Conservation (phyloP, 768 basidiomycete species). For the Serendipita indica region DNA sequence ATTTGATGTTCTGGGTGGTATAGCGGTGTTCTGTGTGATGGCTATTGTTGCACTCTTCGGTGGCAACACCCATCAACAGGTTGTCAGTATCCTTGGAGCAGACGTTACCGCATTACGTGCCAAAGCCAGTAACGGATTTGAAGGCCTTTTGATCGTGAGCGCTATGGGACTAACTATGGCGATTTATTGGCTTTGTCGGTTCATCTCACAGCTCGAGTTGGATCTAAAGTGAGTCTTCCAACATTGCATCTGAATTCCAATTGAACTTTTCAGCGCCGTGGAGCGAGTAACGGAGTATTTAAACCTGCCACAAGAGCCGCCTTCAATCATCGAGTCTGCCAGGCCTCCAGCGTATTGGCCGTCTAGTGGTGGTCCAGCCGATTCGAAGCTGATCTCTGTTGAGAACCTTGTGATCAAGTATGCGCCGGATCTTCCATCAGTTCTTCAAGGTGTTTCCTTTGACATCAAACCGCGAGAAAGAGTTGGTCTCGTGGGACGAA, state of each 20-base stretch:
- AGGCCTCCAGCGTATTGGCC: constrained; percentile 91
- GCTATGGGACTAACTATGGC: constrained; percentile 11
- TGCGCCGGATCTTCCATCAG: constrained; percentile 68
- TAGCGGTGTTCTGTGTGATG: constrained; percentile 56
- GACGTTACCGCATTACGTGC: constrained; percentile 42
- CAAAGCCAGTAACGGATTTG: constrained; percentile 1
- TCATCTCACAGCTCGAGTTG: constrained; percentile 46
- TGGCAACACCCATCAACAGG: constrained; percentile 24
- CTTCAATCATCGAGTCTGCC: constrained; percentile 52
- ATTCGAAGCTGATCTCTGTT: constrained; percentile 40
- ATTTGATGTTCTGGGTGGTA: constrained; percentile 63
- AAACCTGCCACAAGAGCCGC: constrained; percentile 75
- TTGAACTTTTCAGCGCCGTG: constrained; percentile 42
- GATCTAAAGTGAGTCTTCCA: constrained; percentile 48
- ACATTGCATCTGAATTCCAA: constrained; percentile 11
- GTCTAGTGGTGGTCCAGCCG: constrained; percentile 45
- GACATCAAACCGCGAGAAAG: constrained; percentile 54
- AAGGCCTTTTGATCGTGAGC: constrained; percentile 16
- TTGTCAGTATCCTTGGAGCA: constrained; percentile 13
- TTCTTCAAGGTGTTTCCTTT: constrained; percentile 65
- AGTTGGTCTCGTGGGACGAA: constrained; percentile 67
- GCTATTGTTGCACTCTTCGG: constrained; percentile 51
- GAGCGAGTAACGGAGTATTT: constrained; percentile 89
- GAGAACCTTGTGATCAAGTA: constrained; percentile 65
- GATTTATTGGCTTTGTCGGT: constrained; percentile 36